Conservation (phyloP, 176 grass and related monocot species). For the Hyparrhenia diplandra region DNA sequence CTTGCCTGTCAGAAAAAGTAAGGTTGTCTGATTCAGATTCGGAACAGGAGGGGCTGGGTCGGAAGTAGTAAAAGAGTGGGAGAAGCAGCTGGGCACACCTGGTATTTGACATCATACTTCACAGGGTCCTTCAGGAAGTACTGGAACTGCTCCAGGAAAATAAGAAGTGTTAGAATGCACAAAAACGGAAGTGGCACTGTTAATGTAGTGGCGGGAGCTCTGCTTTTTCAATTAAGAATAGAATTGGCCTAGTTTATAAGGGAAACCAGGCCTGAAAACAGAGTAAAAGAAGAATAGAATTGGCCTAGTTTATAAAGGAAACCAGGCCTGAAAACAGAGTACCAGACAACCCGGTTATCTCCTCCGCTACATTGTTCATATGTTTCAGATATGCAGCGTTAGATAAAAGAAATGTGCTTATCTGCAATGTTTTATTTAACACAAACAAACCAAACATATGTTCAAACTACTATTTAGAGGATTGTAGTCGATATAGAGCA, state of each 20-base stretch:
- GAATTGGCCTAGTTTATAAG: too few species aligned
- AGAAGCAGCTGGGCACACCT: conserved; percentile 28
- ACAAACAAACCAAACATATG: not conserved
- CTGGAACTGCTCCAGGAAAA: conserved; percentile 49
- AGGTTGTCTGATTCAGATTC: not conserved
- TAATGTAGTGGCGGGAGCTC: too few species aligned
- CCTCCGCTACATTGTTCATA: not conserved
- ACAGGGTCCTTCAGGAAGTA: conserved; percentile 75
- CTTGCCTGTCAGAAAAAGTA: conserved; percentile 40
- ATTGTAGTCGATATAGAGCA: not conserved
- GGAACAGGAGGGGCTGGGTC: not conserved
- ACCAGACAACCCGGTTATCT: not conserved
- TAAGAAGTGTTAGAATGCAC: not conserved
- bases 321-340: too few species aligned
- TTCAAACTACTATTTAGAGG: not conserved
- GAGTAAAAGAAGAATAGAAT: too few species aligned
- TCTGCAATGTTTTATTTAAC: not conserved
- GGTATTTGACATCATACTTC: conserved; percentile 81
- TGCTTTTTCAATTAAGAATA: too few species aligned
- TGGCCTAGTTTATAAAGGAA: too few species aligned
- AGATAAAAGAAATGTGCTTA: not conserved
- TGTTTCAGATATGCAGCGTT: not conserved
- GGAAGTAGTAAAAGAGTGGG: not conserved
- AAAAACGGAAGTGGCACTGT: not conserved
- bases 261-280: too few species aligned